Conservation (phyloP, 768 basidiomycete species). For the Phylloporus sp. region DNA sequence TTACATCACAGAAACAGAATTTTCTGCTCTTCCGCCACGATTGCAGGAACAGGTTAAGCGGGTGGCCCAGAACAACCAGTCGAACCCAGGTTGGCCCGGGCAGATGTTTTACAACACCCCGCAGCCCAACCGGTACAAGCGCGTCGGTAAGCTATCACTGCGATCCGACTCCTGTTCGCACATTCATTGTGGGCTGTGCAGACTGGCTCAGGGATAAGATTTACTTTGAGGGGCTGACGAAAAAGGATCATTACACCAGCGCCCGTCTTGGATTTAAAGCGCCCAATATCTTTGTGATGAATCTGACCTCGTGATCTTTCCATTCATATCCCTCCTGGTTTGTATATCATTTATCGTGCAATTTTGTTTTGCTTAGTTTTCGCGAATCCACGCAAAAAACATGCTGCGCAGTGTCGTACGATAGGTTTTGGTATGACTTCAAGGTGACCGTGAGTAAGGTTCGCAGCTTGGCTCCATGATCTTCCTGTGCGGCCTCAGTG, state of each 20-base stretch:
- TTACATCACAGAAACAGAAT: conserved; percentile 62
- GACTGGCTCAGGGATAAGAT: conserved; percentile 76
- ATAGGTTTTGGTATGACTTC: neutral
- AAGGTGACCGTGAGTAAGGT: too few relatives aligned
- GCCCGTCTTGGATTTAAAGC: conserved; percentile 71
- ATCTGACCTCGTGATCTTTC: conserved; percentile 41
- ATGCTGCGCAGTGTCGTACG: neutral
- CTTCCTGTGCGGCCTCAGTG: too few relatives aligned
- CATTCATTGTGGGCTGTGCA: conserved; percentile 23
- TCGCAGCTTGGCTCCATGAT: too few relatives aligned
- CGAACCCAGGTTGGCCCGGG: conserved; percentile 33
- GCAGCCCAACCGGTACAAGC: conserved; percentile 49
- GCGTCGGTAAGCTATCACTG: conserved; percentile 52
- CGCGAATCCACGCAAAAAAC: neutral
- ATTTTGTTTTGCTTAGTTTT: neutral
- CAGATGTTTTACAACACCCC: conserved; percentile 44
- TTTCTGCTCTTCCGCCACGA: conserved; percentile 54
- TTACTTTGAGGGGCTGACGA: conserved; percentile 63
- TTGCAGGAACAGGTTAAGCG: conserved; percentile 72
- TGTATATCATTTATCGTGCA: conserved; percentile 2
- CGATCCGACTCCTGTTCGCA: neutral
- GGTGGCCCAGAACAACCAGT: conserved; percentile 41
- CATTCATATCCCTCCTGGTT: conserved; percentile 10
- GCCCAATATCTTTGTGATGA: conserved; percentile 77
- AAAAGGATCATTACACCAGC: conserved; percentile 56